Conservation (phyloP, 2,329 filamentous ascomycete species). For the Curvularia verruculosa region DNA sequence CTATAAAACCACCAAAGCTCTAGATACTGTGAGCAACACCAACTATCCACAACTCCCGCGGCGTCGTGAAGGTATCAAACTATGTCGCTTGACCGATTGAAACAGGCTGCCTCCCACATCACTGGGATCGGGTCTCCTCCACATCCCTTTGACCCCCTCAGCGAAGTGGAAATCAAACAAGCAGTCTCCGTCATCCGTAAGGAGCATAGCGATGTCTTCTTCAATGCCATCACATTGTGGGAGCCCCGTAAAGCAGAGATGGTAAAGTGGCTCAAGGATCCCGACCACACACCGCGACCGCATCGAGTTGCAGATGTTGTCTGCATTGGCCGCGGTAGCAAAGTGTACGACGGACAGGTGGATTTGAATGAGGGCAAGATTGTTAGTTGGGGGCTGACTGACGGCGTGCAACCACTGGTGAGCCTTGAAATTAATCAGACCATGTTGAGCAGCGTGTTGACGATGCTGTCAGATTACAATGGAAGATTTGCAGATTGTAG, state of each 20-base stretch:
- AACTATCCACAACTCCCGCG: slow-evolving; percentile 4
- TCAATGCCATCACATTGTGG: slow-evolving; percentile 84
- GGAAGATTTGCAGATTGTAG: slow-evolving; percentile 84
- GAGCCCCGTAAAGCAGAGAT: slow-evolving; percentile 88
- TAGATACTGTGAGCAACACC: neutral
- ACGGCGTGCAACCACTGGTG: slow-evolving; percentile 81
- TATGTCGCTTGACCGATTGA: slow-evolving; percentile 69
- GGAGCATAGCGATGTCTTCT: slow-evolving; percentile 73
- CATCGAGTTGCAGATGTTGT: slow-evolving; percentile 80
- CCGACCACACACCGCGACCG: slow-evolving; percentile 66
- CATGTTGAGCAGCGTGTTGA: slow-evolving; percentile 1
- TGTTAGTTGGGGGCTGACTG: slow-evolving; percentile 73
- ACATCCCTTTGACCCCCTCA: slow-evolving; percentile 81
- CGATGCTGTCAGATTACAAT: slow-evolving; percentile 71
- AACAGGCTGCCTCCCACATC: slow-evolving; percentile 68
- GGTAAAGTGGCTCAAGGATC: slow-evolving; percentile 75
- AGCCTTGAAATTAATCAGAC: slow-evolving; percentile 29
- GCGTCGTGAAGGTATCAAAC: slow-evolving; percentile 42
- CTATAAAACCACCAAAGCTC: slow-evolving; percentile 30
- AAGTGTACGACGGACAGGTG: slow-evolving; percentile 82
- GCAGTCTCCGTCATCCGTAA: slow-evolving; percentile 72
- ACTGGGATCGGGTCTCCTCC: slow-evolving; percentile 60
- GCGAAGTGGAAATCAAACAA: slow-evolving; percentile 72
- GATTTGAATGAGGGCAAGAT: slow-evolving; percentile 72
- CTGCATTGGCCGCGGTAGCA: slow-evolving; percentile 77